A percentile compares a stretch with the other conserved stretches of the same genome.
Conservation (phyloP, 1,284 basidiomycete species). For the Sporisorium reilianum region DNA sequence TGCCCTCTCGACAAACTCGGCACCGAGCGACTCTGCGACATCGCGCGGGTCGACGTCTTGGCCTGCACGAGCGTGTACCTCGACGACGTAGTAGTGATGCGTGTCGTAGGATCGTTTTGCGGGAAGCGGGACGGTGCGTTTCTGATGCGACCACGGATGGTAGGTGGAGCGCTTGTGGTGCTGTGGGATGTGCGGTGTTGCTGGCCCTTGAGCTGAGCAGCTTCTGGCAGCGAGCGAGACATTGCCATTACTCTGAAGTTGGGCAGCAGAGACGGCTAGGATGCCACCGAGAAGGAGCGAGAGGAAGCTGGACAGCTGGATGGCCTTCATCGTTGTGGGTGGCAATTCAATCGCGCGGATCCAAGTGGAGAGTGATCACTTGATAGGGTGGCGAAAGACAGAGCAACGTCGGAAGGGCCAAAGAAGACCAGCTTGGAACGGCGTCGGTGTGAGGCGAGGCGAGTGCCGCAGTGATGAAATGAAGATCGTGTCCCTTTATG, state of each 20-base stretch:
- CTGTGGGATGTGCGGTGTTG: constrained; percentile 3
- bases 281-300: constrained; percentile 39
- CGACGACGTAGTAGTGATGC: constrained; percentile 90
- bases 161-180: constrained; percentile 19
- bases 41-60: constrained; percentile 70
- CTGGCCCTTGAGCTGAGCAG: constrained; percentile 11
- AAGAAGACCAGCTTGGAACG: not conserved
- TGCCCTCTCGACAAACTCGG: constrained; percentile 87
- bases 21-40: constrained; percentile 76
- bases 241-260: constrained; percentile 1
- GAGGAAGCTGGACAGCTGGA: constrained; percentile 30
- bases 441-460: not conserved
- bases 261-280: constrained; percentile 22
- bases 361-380: not conserved
- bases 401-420: not conserved
- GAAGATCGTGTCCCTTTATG: not conserved
- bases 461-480: not conserved
- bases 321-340: constrained; percentile 19
- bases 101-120: constrained; percentile 75
- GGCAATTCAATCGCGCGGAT: too few species aligned
- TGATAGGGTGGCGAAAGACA: not conserved
- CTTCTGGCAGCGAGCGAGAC: constrained; percentile 17
- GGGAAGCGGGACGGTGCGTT: constrained; percentile 51
- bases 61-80: constrained; percentile 75
- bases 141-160: constrained; percentile 42